Base-by-base conservation (phyloP, 805 yeast genomes). In the Metschnikowia picachoensis region DNA sequence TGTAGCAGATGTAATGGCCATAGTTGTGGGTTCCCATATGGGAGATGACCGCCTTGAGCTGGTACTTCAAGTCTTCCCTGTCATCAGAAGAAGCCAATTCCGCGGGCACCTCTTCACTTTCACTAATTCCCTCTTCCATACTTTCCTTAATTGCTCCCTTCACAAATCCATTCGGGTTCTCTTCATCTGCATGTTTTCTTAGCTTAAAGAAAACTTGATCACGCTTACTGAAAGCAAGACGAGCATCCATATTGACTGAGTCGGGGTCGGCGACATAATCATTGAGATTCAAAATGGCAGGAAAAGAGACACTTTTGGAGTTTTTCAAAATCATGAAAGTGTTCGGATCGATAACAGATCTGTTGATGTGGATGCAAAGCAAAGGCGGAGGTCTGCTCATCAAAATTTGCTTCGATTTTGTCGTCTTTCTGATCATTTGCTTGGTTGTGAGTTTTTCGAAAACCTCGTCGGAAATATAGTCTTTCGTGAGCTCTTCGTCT, bases 11-110 rank as follows among this genome's bases (percentile, higher is more conserved):
- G 61, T 92, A 92, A 65, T 92, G 99, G n/a, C 99, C 99, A 62
- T 89, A 94, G 58, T 92, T 90, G 58, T 94, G 97, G 1, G 96
- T 86, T 40, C 99, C 99, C 62, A 85, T 91, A 65, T 92, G 99
- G 1, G 92, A 83, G 37, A 92, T 87, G 1, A 87, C 94, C 0
- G 97, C 87, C 60, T 87, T 87, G 50, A 92, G 73, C 34, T 81
- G 75, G 63, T 92, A 92, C 3, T 75, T 47, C 14, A 41, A 31
- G 16, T 45, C 38, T 11, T 39, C 36, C 15, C 25, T 20, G 25
- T 20, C 25, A 20, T 20, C 25, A 20, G 25, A 20, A 20, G 25
- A 20, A 20, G 25, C 4, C 25, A 20, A 7, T 20, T 20, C 25
- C 25, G 25, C 7, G 7, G 25, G 25, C 7, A 20, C 25, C 25